A percentile compares a stretch with the other conserved stretches of the same genome.
Evolutionary conservation across 306 rosid species (phyloP).

Genomic region (Quillaja saponaria): DNA sequence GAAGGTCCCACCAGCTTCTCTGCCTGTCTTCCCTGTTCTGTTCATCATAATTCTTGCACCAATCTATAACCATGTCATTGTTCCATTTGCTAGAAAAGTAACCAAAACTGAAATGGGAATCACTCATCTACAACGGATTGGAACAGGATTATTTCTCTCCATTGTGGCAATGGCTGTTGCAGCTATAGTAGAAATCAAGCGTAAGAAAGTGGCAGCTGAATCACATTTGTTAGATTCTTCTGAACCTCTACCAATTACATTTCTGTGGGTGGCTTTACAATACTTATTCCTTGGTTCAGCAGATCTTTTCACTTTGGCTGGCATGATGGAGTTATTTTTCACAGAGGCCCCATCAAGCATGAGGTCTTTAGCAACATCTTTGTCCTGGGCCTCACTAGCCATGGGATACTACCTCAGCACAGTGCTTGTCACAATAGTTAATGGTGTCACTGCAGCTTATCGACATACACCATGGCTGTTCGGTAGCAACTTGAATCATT

Average conservation of each 20-base stretch:
- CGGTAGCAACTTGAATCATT: constrained; percentile 60
- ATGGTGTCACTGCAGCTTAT: constrained; percentile 41
- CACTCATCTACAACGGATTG: constrained; percentile 63
- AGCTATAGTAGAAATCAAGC: constrained; percentile 72
- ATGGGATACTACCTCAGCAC: constrained; percentile 78
- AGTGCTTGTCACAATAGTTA: constrained; percentile 56
- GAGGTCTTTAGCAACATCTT: constrained; percentile 77
- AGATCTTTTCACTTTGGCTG: constrained; percentile 77
- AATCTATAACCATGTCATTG: constrained; percentile 53
- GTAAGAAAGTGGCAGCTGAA: constrained; percentile 49
- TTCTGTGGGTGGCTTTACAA: constrained; percentile 72
- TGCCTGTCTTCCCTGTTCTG: constrained; percentile 67
- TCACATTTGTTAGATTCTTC: constrained; percentile 39
- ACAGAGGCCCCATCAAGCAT: constrained; percentile 74
- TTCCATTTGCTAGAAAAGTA: constrained; percentile 53
- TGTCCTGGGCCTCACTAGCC: constrained; percentile 76
- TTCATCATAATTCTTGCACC: constrained; percentile 77
- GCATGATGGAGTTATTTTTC: constrained; percentile 83
- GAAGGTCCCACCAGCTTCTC: constrained; percentile 83
- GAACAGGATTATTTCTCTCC: constrained; percentile 63
- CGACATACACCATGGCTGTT: constrained; percentile 59
- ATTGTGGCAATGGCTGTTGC: constrained; percentile 77
- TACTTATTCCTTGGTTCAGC: constrained; percentile 77
- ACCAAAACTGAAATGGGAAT: constrained; percentile 71
- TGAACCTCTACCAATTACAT: constrained; percentile 60